These are phyloP conservation scores for Sugiyamaella mastotermitis DNA, from an alignment of 805 yeast genomes.

Conservation along the genomic window DNA sequence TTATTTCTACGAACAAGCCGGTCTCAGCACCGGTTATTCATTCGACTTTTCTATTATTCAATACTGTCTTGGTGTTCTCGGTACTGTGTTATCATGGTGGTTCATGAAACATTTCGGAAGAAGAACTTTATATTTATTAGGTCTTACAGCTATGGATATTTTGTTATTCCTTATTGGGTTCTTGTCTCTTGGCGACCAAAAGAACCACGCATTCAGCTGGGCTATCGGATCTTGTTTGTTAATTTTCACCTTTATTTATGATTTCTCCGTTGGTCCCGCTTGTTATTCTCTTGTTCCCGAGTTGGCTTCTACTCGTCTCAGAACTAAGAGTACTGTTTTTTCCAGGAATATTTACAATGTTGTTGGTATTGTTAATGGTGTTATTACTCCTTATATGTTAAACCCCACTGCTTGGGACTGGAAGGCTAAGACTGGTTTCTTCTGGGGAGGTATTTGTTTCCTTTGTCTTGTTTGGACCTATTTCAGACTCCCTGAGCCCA, in stretches of 20 bases:
- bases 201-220: slow-evolving; percentile 19
- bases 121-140: slow-evolving; percentile 24
- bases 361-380: slow-evolving; percentile 15
- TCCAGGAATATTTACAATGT: slow-evolving; percentile 31
- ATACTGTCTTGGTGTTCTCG: slow-evolving; percentile 40
- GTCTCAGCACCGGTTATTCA: slow-evolving; percentile 22
- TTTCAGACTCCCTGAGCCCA: slow-evolving; percentile 55
- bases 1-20: slow-evolving; percentile 21
- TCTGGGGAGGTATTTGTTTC: slow-evolving; percentile 36
- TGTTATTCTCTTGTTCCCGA: slow-evolving; percentile 38
- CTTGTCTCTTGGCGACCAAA: slow-evolving; percentile 27
- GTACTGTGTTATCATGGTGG: slow-evolving; percentile 29
- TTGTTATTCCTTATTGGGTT: slow-evolving; percentile 40
- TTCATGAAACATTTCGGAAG: slow-evolving; percentile 21
- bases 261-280: slow-evolving; percentile 40
- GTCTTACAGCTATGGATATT: slow-evolving; percentile 32
- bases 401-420: slow-evolving; percentile 39
- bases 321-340: slow-evolving; percentile 38
- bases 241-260: slow-evolving; percentile 40
- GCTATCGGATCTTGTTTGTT: slow-evolving; percentile 40
- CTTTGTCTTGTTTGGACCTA: slow-evolving; percentile 37
- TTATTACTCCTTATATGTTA: slow-evolving; percentile 39
- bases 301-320: slow-evolving; percentile 35
- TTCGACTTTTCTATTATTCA: slow-evolving; percentile 43
- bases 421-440: slow-evolving; percentile 43